These are phyloP conservation scores for Schizophyllum commune DNA, from an alignment of 1,284 basidiomycete genomes.

Conservation along the genomic window DNA sequence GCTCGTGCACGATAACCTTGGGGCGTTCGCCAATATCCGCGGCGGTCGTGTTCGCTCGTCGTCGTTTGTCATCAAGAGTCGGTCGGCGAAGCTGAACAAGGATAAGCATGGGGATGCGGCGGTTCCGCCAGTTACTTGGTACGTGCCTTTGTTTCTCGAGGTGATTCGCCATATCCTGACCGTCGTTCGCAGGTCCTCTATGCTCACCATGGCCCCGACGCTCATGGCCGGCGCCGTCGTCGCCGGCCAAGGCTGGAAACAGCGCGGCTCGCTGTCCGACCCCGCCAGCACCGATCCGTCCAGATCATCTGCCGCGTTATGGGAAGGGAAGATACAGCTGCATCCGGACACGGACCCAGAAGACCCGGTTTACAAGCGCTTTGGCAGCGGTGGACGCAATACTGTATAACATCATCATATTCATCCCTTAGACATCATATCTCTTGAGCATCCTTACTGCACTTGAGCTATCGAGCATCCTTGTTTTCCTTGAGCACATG, in stretches of 20 bases:
- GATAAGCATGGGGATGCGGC: constrained; percentile 26
- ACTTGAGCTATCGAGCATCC: not conserved
- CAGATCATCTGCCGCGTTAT: constrained; percentile 68
- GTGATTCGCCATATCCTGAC: constrained; percentile 14
- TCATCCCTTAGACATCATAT: too few relatives aligned
- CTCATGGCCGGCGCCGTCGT: constrained; percentile 82
- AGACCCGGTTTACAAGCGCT: constrained; percentile 35
- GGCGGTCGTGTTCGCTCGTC: constrained; percentile 82
- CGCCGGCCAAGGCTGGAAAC: constrained; percentile 62
- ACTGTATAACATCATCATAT: not conserved
- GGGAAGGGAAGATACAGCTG: constrained; percentile 77
- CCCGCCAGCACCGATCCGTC: constrained; percentile 74
- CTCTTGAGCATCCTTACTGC: not conserved
- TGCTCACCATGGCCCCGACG: constrained; percentile 86
- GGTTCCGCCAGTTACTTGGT: not conserved
- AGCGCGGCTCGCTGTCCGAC: constrained; percentile 58
- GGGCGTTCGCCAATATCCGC: constrained; percentile 73
- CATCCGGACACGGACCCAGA: constrained; percentile 70
- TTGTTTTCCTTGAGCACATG: not conserved
- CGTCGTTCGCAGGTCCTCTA: constrained; percentile 32
- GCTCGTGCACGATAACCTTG: constrained; percentile 79
- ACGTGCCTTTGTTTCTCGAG: constrained; percentile 1
- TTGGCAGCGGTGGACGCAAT: constrained; percentile 10
- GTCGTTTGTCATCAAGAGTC: constrained; percentile 75
- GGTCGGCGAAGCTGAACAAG: constrained; percentile 45